Base-by-base conservation (phyloP, 1,284 basidiomycete genomes). In the Marasmius fiardii region DNA sequence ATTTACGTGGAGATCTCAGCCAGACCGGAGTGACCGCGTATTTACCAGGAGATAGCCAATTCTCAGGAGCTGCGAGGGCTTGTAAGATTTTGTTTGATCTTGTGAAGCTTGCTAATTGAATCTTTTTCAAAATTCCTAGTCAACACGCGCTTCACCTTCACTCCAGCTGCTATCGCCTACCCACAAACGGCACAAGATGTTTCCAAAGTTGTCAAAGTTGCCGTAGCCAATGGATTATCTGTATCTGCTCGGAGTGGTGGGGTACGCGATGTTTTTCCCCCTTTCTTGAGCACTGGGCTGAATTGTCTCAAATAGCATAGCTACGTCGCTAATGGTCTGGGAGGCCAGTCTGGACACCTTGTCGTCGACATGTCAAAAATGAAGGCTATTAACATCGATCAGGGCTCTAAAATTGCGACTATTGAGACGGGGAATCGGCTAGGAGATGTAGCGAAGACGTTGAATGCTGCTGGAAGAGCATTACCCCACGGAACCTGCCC, bases 401-500 rank as follows among this genome's bases (percentile, higher is more conserved):
- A 41, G 20, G 54, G 52, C n/a, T 31, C 51, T n/a, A 37, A 43
- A 1, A 54, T 49, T 12, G 63, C 62, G 14, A 58, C 59, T 14
- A 58, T 67, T 4, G 60, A 64, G 31, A 63, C 67, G 1, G 68
- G 67, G 8, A 59, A 63, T 33, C 59, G 64, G 11, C 55, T 70
- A 26, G 68, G 68, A 21, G 63, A 66, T 45, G 55, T 70, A n/a
- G 68, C 66, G 18, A 52, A 57, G 33, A 56, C 56, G 16, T 58
- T 71, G 34, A 65, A 63, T 51, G 57, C 62, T 14, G 45, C 60
- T 23, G 68, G 67, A 39, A 61, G 66, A n/a, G 69, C 67, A 1
- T 31, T 71, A 20, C 63, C 68, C 6, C 68, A 69, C 44, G 69
- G 69, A 11, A 64, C 65, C 58, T 54, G 69, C 57, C 65, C 68